Evolutionary conservation across 345 rosid species (phyloP).

Genomic region (Camelina neglecta): DNA sequence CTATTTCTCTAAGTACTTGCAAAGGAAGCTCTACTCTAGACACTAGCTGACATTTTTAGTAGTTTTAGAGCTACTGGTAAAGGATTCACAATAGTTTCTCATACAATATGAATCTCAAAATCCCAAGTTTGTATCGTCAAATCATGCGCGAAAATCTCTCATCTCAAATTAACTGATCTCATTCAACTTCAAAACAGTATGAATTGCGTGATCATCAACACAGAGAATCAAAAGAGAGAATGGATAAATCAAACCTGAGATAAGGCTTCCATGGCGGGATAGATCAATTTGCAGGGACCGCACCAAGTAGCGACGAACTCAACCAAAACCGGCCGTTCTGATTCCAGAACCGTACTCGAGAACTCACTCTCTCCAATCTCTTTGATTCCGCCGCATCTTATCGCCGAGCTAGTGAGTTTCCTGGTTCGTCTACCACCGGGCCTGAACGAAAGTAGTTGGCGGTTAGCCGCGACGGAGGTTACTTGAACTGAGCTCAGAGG

Average conservation of each 20-base stretch:
- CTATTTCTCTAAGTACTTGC: background rate
- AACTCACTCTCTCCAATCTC: slow-evolving; percentile 68
- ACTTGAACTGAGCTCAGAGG: slow-evolving; percentile 30
- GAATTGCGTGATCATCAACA: slow-evolving; percentile 5
- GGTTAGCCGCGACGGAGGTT: slow-evolving; percentile 26
- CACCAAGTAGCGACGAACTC: slow-evolving; percentile 94
- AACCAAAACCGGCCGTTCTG: slow-evolving; percentile 76
- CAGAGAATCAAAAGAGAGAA: background rate
- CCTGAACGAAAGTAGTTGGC: slow-evolving; percentile 37
- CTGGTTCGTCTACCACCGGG: slow-evolving; percentile 26
- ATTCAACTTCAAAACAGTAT: background rate
- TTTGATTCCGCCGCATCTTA: slow-evolving; percentile 54
- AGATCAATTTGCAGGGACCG: slow-evolving; percentile 87
- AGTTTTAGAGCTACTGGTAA: background rate
- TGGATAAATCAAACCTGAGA: slow-evolving; percentile 48
- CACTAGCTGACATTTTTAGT: slow-evolving; percentile 16
- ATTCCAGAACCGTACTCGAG: slow-evolving; percentile 57
- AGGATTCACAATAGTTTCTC: background rate
- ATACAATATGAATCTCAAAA: background rate
- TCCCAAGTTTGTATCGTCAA: background rate
- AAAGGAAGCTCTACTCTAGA: background rate
- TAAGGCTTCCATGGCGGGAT: slow-evolving; percentile 72
- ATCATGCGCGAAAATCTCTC: background rate
- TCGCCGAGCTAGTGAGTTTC: slow-evolving; percentile 11
- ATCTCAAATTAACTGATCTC: background rate